These are phyloP conservation scores for Dactylellina leptospora DNA, from an alignment of 2,329 filamentous ascomycete genomes.

Conservation along the genomic window DNA sequence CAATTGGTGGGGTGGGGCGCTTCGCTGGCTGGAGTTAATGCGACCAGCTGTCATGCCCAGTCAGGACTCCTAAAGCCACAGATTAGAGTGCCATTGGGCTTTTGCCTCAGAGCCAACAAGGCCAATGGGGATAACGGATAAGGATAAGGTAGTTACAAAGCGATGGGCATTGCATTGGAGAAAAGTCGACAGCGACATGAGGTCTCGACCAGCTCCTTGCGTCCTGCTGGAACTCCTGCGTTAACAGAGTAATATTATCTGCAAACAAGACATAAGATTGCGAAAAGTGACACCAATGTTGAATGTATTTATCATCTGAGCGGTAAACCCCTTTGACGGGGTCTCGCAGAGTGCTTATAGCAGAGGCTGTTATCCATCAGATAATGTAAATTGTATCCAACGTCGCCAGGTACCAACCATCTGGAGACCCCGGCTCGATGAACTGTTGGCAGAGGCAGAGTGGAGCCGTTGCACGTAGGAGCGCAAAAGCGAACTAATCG, in stretches of 20 bases:
- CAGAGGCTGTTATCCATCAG: background rate
- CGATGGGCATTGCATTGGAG: constrained; percentile 12
- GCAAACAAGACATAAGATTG: too few species aligned
- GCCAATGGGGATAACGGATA: background rate
- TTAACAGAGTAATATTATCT: too few species aligned
- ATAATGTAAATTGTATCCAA: too few species aligned
- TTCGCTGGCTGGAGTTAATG: constrained; percentile 27
- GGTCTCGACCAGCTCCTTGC: background rate
- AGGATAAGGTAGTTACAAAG: background rate
- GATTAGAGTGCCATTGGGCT: constrained; percentile 30
- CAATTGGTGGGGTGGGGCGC: constrained; percentile 44
- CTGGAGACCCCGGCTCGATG: constrained; percentile 26
- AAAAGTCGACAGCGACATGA: constrained; percentile 4
- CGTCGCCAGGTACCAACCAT: background rate
- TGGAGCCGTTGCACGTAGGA: constrained; percentile 20
- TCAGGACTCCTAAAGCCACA: constrained; percentile 26
- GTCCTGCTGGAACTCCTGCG: too few species aligned
- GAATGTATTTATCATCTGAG: too few species aligned
- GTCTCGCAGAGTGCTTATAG: background rate
- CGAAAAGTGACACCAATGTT: too few species aligned
- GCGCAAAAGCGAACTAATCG: background rate
- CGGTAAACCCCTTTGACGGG: too few species aligned
- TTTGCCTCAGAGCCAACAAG: constrained; percentile 15
- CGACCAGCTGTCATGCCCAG: constrained; percentile 14
- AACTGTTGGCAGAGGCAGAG: constrained; percentile 27